Evolutionary conservation across 768 basidiomycete species (phyloP).

Genomic region (Cystobasidium ongulense): DNA sequence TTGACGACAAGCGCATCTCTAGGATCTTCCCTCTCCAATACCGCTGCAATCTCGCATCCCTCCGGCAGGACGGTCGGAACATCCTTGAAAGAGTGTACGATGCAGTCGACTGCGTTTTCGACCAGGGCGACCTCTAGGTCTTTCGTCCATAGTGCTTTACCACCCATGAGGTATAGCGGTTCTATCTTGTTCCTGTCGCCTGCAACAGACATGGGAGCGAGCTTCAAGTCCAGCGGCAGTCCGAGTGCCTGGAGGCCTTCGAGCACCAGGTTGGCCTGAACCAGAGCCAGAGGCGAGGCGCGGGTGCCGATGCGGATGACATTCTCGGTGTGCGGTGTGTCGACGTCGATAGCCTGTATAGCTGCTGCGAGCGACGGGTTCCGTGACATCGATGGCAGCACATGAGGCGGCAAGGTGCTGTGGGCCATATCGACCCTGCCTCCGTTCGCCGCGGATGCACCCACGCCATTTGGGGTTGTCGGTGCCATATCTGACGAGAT

Average conservation of each 20-base stretch:
- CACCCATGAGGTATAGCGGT: conserved; percentile 74
- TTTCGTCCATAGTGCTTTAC: conserved; percentile 80
- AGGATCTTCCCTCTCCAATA: conserved; percentile 78
- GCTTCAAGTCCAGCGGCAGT: conserved; percentile 47
- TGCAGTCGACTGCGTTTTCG: conserved; percentile 68
- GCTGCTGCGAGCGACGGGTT: conserved; percentile 16
- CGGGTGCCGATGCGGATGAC: conserved; percentile 29
- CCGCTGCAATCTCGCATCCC: conserved; percentile 74
- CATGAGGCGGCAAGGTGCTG: not conserved
- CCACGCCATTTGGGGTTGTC: not conserved
- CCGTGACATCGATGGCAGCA: conserved; percentile 11
- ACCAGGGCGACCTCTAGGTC: conserved; percentile 82
- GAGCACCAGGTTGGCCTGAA: conserved; percentile 32
- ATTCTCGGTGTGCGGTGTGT: not conserved
- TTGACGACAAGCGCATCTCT: conserved; percentile 82
- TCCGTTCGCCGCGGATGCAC: not conserved
- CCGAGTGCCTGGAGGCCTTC: not conserved
- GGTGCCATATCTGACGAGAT: not conserved
- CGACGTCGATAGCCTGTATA: conserved; percentile 20
- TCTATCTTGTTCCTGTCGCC: conserved; percentile 86
- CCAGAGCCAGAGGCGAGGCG: conserved; percentile 20
- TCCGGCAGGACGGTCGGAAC: conserved; percentile 78
- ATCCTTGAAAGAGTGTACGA: conserved; percentile 89
- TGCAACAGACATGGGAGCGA: conserved; percentile 61
- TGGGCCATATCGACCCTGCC: not conserved